These are phyloP conservation scores for Hericium coralloides DNA, from an alignment of 768 basidiomycete genomes.

Conservation along the genomic window DNA sequence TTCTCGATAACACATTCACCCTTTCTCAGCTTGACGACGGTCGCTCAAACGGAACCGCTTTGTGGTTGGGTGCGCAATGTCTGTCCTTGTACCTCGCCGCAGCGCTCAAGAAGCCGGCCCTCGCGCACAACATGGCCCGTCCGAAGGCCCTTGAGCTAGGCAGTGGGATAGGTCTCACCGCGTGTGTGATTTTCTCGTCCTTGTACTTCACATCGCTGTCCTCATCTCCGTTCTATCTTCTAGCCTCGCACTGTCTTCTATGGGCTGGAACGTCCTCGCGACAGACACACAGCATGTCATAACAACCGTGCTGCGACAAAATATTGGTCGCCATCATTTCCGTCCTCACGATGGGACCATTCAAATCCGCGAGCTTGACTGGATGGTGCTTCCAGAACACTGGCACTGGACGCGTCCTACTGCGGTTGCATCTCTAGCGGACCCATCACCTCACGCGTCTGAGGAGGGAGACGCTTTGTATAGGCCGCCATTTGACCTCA, in stretches of 20 bases:
- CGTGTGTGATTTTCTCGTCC: slow-evolving; percentile 35
- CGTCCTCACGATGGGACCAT: slow-evolving; percentile 34
- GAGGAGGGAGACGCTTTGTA: slow-evolving; percentile 17
- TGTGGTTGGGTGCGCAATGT: slow-evolving; percentile 80
- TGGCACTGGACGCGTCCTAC: slow-evolving; percentile 44
- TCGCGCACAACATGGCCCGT: slow-evolving; percentile 13
- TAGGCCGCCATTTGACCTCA: slow-evolving; percentile 60
- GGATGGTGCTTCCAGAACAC: slow-evolving; percentile 44
- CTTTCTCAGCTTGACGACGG: slow-evolving; percentile 56
- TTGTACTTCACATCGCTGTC: slow-evolving; percentile 1
- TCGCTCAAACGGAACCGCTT: slow-evolving; percentile 65
- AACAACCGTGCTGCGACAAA: slow-evolving; percentile 48
- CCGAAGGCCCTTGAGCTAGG: slow-evolving; percentile 66
- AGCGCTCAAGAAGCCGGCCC: slow-evolving; percentile 20
- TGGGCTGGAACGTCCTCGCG: slow-evolving; percentile 69
- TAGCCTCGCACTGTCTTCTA: slow-evolving; percentile 56
- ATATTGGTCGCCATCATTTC: slow-evolving; percentile 45
- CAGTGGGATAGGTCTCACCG: slow-evolving; percentile 72
- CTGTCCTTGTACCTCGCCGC: slow-evolving; percentile 52
- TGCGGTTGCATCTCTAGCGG: slow-evolving; percentile 24
- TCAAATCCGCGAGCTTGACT: slow-evolving; percentile 60
- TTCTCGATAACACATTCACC: slow-evolving; percentile 29
- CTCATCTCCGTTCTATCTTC: slow-evolving; percentile 1
- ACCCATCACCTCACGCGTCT: not conserved
- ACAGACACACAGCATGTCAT: slow-evolving; percentile 68